Evolutionary conservation across 2,329 filamentous ascomycete species (phyloP).

Genomic region (Annulohypoxylon truncatum): DNA sequence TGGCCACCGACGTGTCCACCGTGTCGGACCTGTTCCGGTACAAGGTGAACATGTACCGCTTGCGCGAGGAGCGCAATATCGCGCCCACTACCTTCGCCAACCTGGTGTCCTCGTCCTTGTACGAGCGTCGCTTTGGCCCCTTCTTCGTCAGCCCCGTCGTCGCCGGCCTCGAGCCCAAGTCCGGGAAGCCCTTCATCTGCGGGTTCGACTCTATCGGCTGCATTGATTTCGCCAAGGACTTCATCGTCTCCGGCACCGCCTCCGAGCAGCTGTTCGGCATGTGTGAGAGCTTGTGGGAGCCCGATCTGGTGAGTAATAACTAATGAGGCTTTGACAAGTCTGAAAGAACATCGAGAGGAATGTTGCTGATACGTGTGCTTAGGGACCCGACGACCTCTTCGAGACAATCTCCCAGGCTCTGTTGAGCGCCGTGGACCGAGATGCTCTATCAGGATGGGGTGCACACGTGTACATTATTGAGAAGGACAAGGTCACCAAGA

Average conservation of each 20-base stretch:
- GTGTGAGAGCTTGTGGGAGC: conserved; percentile 98
- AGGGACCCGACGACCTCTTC: conserved; percentile 94
- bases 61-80: conserved; percentile 97
- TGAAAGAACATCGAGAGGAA: neutral
- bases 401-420: conserved; percentile 98
- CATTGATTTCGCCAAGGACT: conserved; percentile 99
- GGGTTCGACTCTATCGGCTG: conserved; percentile 99
- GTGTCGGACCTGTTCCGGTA: conserved; percentile 98
- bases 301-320: conserved; percentile 79
- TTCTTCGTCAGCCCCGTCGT: conserved; percentile 97
- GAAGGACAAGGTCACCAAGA: conserved; percentile 99
- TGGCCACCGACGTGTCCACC: conserved; percentile 94
- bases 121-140: conserved; percentile 95
- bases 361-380: conserved; percentile 7
- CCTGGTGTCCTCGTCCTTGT: conserved; percentile 88
- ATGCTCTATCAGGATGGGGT: conserved; percentile 97
- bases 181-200: conserved; percentile 95
- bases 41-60: conserved; percentile 99
- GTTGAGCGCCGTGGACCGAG: conserved; percentile 94
- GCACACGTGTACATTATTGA: conserved; percentile 99
- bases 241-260: conserved; percentile 96
- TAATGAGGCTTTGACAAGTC: neutral
- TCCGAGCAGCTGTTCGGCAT: conserved; percentile 99
- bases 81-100: conserved; percentile 95
- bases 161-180: conserved; percentile 94